Conservation (phyloP, 2,329 filamentous ascomycete species). For the Thermomyces lanuginosus region DNA sequence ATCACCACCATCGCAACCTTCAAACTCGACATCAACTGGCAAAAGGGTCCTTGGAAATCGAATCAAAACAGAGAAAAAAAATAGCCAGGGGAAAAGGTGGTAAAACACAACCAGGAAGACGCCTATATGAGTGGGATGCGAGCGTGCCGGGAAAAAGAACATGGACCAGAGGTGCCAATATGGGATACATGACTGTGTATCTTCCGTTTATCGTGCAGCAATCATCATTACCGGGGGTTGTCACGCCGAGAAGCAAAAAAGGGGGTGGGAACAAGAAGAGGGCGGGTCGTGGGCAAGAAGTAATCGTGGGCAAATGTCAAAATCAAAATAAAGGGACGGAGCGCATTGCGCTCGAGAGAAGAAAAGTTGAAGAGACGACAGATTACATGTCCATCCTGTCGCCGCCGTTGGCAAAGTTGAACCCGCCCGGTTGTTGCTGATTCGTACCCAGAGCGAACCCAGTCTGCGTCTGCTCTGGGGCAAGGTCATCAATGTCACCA, state of each 20-base stretch:
- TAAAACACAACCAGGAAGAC: constrained; percentile 11
- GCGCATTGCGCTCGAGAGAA: constrained; percentile 6
- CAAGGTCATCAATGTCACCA: constrained; percentile 65
- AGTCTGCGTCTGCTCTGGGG: constrained; percentile 52
- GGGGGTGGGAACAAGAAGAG: constrained; percentile 7
- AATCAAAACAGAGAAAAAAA: neutral
- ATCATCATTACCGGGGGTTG: constrained; percentile 12
- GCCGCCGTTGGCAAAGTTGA: constrained; percentile 73
- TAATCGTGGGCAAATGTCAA: neutral
- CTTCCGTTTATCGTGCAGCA: constrained; percentile 28
- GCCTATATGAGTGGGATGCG: constrained; percentile 26
- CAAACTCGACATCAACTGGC: too few relatives aligned
- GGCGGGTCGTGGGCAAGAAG: constrained; percentile 6
- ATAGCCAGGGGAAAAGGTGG: constrained; percentile 5
- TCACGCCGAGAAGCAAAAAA: constrained; percentile 7
- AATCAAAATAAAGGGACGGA: constrained; percentile 2
- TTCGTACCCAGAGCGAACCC: constrained; percentile 54
- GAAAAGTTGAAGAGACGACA: neutral
- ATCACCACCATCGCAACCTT: too few relatives aligned
- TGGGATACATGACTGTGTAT: constrained; percentile 34
- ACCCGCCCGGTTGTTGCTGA: constrained; percentile 56
- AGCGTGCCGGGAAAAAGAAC: constrained; percentile 6
- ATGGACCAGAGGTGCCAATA: constrained; percentile 8
- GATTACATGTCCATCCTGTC: constrained; percentile 61
- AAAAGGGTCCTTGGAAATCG: neutral